Evolutionary conservation across 306 rosid species (phyloP), one percentile per base, ranked within the genome.

Genomic region (Vicia sativa): DNA sequence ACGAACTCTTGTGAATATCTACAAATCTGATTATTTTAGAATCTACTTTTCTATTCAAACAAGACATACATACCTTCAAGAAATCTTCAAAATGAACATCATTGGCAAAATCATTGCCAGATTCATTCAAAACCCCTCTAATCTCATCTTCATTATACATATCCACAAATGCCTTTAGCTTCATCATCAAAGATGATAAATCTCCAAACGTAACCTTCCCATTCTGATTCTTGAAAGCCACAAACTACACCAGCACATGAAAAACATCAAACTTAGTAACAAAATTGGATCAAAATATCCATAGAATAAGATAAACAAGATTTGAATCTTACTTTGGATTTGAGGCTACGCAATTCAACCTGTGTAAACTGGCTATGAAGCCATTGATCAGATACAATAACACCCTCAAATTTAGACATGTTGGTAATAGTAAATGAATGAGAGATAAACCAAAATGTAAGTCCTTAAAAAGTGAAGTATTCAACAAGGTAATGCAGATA

Each of bases 341-440:
- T 81, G 57, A 93, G 85, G 79, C 86, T 79, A 54, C 95, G 96
- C 72, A 93, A 97, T 87, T 93, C 95, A 15, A 93, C 97, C 75
- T 93, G 99, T 6, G 96, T 88, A 80, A 93, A 90, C 78, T 93
- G 95, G 70, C 96, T 81, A 13, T 93, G 97, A 78, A 93, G 99
- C 95, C 78, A 86, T 42, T 90, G 97, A 74, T 93, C 99, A 5
- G 90, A 87, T 72, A 93, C 87, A 68, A 83, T 29, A 72, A 93
- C 97, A 35, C 99, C 99, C 58, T 59, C 78, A 71, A 86, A 93
- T 62, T 86, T 85, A 3, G 96, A 85, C 97, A 90, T 93, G 83
- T 79, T 82, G 74, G 29, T 53, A 52, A 75, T 4, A 73, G 75
- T 63, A 2, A 44, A 12, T 1, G 1, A 11, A 12, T 2, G 3